Base-by-base conservation (phyloP, 805 yeast species). In the Priceomyces fermenticarens region DNA sequence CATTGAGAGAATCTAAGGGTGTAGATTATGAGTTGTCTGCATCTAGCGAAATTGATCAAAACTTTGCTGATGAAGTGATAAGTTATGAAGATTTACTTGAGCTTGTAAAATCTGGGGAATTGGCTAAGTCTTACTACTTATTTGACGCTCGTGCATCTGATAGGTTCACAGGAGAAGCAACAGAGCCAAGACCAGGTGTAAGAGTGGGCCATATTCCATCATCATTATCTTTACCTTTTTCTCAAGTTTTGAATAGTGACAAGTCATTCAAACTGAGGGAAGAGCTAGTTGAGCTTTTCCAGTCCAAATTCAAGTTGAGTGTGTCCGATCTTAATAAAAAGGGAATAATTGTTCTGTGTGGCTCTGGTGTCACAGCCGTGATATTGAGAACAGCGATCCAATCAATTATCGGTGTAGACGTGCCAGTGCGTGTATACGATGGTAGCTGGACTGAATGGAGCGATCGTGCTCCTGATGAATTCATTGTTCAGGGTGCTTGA, bases 291-390 rank as follows among this genome's bases (percentile, higher is more conserved):
- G 54, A 63, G 11, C 58, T 80, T 9, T 75, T 89, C 48, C 55
- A 55, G 39, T 32, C 43, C 3, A 67, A 63, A 9, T 63, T 59
- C 34, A 60, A 53, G 6, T 31, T 69, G 7, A 65, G 63, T 32
- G 59, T 73, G 31, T 36, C 55, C 13, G 43, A 52, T 9, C 51
- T 72, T 29, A 60, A 54, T 13, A 62, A 70, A 12, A 83, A 84
- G 53, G 90, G 88, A 10, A 80, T 86, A 13, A 80, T 93, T 37
- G 85, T 85, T 30, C 80, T 87, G 87, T 93, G 99, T 59, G 99
- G 98, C 23, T 84, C 97, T 0, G 99, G 98, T 35, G 97, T 93
- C 36, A 83, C 97, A 9, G 98, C 97, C 0, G 88, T 91, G 47
- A 81, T 93, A 31, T 73, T 91, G 35, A 84, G 86, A 61, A 68